phyloP scores from a whole-genome alignment of 2,329 filamentous ascomycete species.

The Aspergillus tubingensis region DNA sequence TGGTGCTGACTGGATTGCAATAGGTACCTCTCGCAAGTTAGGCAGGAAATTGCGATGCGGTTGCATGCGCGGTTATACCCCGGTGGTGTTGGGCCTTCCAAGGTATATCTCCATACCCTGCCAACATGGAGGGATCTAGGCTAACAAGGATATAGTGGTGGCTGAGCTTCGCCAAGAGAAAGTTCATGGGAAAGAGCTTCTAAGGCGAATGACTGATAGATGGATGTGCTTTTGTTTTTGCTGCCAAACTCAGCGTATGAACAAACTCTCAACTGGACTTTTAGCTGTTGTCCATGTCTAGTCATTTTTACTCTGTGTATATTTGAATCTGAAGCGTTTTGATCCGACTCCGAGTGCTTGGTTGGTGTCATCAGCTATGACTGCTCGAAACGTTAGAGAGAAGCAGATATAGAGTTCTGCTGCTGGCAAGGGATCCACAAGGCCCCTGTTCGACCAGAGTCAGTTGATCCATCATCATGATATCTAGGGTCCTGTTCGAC shows the following conservation, averaged over 20 bases:
- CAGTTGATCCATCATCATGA: no score
- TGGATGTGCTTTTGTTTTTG: conserved; percentile 20
- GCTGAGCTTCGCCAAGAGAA: conserved; percentile 98
- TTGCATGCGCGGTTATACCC: conserved; percentile 85
- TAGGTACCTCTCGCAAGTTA: conserved; percentile 74
- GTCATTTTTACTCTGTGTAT: conserved; percentile 12
- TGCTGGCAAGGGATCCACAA: no score
- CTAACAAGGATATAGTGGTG: conserved; percentile 71
- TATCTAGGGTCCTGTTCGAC: no score
- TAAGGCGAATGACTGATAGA: conserved; percentile 40
- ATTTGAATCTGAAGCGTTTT: conserved; percentile 11
- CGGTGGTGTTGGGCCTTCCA: conserved; percentile 67
- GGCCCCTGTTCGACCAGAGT: no score
- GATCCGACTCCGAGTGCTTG: neutral
- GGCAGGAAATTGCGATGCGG: conserved; percentile 83
- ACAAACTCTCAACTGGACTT: conserved; percentile 4
- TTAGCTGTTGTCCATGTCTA: neutral
- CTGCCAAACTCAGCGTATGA: conserved; percentile 22
- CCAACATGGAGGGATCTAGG: conserved; percentile 4
- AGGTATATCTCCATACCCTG: conserved; percentile 44
- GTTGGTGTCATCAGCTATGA: neutral
- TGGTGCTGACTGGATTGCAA: neutral
- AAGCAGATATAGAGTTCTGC: no score
- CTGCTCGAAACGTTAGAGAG: no score
- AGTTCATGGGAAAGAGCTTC: conserved; percentile 97